These are phyloP conservation scores for Psilocybe mexicana DNA, from an alignment of 1,284 basidiomycete genomes.

Conservation along the genomic window DNA sequence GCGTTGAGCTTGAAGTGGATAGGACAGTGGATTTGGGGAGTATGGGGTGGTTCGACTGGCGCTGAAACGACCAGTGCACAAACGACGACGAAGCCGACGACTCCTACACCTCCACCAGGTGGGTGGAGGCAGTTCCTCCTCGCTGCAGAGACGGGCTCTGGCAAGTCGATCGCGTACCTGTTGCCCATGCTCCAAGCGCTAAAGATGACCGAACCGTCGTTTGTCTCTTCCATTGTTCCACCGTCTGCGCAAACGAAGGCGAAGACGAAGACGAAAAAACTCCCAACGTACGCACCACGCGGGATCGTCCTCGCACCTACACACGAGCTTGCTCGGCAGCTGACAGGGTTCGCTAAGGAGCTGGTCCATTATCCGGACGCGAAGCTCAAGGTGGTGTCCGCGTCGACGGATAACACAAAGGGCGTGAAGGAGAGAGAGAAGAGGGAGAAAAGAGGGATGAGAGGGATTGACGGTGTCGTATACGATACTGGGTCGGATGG, in stretches of 20 bases:
- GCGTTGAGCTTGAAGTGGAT: slow-evolving; percentile 11
- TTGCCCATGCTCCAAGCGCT: slow-evolving; percentile 79
- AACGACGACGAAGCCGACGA: background rate
- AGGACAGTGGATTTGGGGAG: background rate
- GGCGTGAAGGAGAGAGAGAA: slow-evolving; percentile 34
- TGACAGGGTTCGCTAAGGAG: slow-evolving; percentile 71
- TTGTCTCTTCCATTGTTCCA: slow-evolving; percentile 11
- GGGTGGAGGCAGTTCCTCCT: slow-evolving; percentile 64
- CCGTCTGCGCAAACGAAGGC: background rate
- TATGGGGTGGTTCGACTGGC: background rate
- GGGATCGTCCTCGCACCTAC: slow-evolving; percentile 84
- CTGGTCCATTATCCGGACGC: slow-evolving; percentile 60
- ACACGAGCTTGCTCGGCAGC: slow-evolving; percentile 83
- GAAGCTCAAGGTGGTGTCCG: slow-evolving; percentile 75
- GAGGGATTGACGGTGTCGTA: background rate
- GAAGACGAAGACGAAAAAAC: background rate
- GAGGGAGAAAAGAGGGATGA: background rate
- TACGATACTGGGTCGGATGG: background rate
- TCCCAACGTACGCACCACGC: slow-evolving; percentile 54
- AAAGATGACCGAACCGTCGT: slow-evolving; percentile 55
- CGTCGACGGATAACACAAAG: slow-evolving; percentile 52
- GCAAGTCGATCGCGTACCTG: slow-evolving; percentile 89
- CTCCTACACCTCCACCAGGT: slow-evolving; percentile 13
- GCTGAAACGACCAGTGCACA: background rate
- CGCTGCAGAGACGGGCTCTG: slow-evolving; percentile 86